Evolutionary conservation across 257 asterid species (phyloP).

Genomic region (Thymus mandschuricus): DNA sequence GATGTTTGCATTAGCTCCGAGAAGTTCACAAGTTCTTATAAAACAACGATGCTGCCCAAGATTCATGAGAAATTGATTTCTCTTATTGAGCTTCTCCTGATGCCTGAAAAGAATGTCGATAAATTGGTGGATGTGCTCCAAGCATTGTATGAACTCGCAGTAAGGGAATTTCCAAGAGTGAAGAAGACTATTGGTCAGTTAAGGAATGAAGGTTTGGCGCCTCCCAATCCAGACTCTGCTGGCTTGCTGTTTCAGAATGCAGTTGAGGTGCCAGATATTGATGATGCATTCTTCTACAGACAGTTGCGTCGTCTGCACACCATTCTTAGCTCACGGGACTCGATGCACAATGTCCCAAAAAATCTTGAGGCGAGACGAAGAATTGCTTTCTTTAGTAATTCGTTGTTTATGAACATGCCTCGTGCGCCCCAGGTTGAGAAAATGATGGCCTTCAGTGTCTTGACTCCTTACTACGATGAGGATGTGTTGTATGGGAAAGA

Average conservation of each 20-base stretch:
- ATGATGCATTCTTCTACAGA: conserved; percentile 68
- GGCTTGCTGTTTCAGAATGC: conserved; percentile 73
- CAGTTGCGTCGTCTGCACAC: conserved; percentile 79
- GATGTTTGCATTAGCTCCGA: conserved; percentile 53
- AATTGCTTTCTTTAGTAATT: conserved; percentile 86
- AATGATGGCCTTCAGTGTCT: conserved; percentile 93
- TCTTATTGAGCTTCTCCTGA: conserved; percentile 63
- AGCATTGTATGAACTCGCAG: conserved; percentile 78
- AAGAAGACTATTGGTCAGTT: conserved; percentile 61
- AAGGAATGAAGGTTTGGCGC: conserved; percentile 75
- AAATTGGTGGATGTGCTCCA: conserved; percentile 71
- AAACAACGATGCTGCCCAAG: conserved; percentile 50
- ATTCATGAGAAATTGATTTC: conserved; percentile 60
- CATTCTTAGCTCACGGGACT: conserved; percentile 74
- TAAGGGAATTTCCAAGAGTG: conserved; percentile 67
- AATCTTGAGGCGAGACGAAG: conserved; percentile 80
- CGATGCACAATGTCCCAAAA: conserved; percentile 78
- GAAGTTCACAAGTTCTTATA: conserved; percentile 65
- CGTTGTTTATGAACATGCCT: conserved; percentile 96
- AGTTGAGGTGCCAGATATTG: conserved; percentile 59
- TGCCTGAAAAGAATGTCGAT: conserved; percentile 52
- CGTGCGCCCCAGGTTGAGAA: conserved; percentile 92
- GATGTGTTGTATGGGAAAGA: conserved; percentile 88
- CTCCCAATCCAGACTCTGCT: conserved; percentile 34
- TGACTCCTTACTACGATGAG: conserved; percentile 96